Conservation (phyloP, 257 asterid species). For the Coffea eugenioides region DNA sequence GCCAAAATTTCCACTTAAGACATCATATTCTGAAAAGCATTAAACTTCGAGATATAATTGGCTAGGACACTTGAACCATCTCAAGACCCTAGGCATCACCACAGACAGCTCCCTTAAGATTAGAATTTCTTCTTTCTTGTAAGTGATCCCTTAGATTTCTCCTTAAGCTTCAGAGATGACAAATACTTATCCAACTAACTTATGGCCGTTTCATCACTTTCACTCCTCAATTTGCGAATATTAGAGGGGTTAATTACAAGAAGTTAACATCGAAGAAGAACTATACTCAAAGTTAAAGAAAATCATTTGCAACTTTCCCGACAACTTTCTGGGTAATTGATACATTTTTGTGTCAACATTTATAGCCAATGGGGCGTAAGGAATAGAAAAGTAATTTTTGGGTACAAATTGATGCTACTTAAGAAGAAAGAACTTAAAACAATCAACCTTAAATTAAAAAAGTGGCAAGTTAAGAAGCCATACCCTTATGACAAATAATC, state of each 20-base stretch:
- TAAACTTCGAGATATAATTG: too few species aligned
- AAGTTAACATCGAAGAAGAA: not conserved
- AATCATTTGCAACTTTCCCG: not conserved
- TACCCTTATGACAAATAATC: constrained; percentile 74
- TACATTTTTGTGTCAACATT: not conserved
- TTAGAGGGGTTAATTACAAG: not conserved
- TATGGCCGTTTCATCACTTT: not conserved
- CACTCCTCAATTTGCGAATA: not conserved
- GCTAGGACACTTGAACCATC: too few species aligned
- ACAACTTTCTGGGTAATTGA: not conserved
- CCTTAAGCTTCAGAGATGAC: too few species aligned
- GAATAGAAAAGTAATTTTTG: not conserved
- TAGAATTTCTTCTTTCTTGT: too few species aligned
- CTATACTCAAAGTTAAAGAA: not conserved
- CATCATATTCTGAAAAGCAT: too few species aligned
- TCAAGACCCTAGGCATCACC: too few species aligned
- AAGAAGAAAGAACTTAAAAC: not conserved
- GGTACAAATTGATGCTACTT: not conserved
- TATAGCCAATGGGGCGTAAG: not conserved
- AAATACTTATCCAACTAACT: too few species aligned
- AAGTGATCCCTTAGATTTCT: too few species aligned
- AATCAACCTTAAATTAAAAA: not conserved
- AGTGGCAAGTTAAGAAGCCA: constrained; percentile 16
- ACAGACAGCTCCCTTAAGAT: too few species aligned
- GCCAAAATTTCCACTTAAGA: too few species aligned